Evolutionary conservation across 164 flowering plant genomes (phyloP), one percentile per base, ranked within the genome.

Genomic region (Vitis cinerea): DNA sequence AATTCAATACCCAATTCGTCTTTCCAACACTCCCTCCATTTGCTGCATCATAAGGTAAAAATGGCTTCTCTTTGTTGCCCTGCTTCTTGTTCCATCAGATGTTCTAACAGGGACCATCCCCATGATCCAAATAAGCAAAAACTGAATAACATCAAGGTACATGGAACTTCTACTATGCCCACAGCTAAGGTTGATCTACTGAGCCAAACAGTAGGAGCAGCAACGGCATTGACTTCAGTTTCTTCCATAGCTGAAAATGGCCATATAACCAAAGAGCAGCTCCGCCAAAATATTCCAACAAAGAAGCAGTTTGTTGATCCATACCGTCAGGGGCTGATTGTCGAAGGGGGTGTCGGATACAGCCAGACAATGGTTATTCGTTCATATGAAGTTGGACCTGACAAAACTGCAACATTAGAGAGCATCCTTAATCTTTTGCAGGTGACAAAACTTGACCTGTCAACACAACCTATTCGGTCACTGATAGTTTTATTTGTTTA

Each of bases 381-480:
- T 50, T 88, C 92, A 16, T 84, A 86, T 62, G 96, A 90, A 83
- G 86, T 88, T 63, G 91, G 91, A 2, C 73, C 87, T 59, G 96
- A 90, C 65, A 88, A 87, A 70, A 87, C 91, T 11, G 85, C 83
- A 0, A 88, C 91, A 0, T 57, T 88, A 4, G 91, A 90, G 59
- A 88, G 87, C 75, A 66, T 90, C 66, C 87, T 88, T 4, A 87
- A 87, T 67, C 83, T 90, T 54, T 81, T 85, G 63, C 92, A 88
- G 92, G 92, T 88, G 9, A 47, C 5, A 6, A 10, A 12, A 61
- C 64, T 29, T 8, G 10, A 23, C 27, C 11, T 61, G 64, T 19
- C 23, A 61, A 44, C 30, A 23, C 30, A 16, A 61, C 14, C 44
- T 23, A 61, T 37, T 11, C 44, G 7, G 44, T 37, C 29, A 48